These are phyloP conservation scores for Thraustotheca clavata DNA, from an alignment of 352 stramenopile species.

Conservation along the genomic window DNA sequence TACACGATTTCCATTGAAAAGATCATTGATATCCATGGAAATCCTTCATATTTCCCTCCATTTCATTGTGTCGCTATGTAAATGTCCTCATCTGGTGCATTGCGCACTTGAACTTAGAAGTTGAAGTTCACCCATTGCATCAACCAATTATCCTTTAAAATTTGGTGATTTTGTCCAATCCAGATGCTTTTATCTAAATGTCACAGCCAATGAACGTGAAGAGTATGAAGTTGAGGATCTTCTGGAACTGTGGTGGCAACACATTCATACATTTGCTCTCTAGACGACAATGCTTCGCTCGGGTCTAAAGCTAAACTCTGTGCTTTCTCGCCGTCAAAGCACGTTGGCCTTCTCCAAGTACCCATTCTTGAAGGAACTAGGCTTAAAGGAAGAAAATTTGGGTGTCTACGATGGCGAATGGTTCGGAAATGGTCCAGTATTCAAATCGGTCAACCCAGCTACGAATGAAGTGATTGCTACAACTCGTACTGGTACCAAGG, in stretches of 20 bases:
- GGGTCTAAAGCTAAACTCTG: background rate
- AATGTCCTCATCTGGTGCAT: background rate
- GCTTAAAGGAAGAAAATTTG: slow-evolving; percentile 72
- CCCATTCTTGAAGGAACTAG: slow-evolving; percentile 73
- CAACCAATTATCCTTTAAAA: background rate
- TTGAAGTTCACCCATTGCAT: slow-evolving; percentile 2
- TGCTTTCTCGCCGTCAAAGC: slow-evolving; percentile 8
- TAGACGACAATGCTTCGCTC: background rate
- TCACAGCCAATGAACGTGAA: no score
- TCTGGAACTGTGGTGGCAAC: background rate
- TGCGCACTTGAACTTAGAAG: background rate
- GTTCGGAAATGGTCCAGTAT: slow-evolving; percentile 73
- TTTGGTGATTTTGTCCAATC: background rate
- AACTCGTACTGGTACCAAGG: slow-evolving; percentile 65
- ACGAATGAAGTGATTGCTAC: slow-evolving; percentile 78
- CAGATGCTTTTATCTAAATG: no score
- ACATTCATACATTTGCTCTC: background rate
- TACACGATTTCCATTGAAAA: background rate
- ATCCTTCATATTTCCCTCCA: background rate
- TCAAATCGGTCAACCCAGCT: slow-evolving; percentile 77
- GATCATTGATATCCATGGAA: background rate
- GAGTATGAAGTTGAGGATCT: background rate
- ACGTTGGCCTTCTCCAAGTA: slow-evolving; percentile 33
- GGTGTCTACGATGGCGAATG: slow-evolving; percentile 83
- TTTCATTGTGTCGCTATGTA: background rate